Evolutionary conservation across 495 filamentous ascomycete genomes (phyloP).

Genomic region (Penicillium dipodomyicola): DNA sequence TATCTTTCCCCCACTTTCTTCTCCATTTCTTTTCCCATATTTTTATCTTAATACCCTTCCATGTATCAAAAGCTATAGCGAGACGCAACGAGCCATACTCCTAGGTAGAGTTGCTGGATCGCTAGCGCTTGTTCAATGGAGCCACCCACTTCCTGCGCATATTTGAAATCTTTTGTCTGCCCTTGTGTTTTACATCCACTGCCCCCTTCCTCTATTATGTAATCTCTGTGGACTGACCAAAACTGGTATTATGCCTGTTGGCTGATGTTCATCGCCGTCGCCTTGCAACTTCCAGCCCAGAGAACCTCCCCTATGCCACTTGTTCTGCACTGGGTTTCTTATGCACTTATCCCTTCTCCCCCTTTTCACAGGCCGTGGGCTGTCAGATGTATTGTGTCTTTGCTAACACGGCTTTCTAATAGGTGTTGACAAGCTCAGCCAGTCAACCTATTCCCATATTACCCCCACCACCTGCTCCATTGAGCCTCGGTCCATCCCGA

Average conservation of each 20-base stretch:
- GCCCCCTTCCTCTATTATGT: neutral
- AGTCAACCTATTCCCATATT: constrained; percentile 49
- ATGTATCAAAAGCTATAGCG: neutral
- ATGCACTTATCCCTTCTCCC: neutral
- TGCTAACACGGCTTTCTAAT: constrained; percentile 17
- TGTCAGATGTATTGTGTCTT: neutral
- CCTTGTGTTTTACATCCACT: neutral
- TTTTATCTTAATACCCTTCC: neutral
- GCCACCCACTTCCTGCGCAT: neutral
- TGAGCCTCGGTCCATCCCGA: constrained; percentile 78
- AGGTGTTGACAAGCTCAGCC: constrained; percentile 35
- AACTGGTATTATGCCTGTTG: neutral
- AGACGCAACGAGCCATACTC: neutral
- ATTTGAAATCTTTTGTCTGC: neutral
- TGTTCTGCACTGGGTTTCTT: neutral
- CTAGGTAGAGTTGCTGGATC: neutral
- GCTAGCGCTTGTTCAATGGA: neutral
- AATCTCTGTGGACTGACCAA: neutral
- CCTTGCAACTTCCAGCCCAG: neutral
- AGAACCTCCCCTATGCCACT: neutral
- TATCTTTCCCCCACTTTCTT: constrained; percentile 8
- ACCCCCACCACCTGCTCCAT: constrained; percentile 47
- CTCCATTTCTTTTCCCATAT: neutral
- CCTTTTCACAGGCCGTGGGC: neutral
- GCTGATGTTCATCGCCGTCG: neutral